Evolutionary conservation across 2,329 filamentous ascomycete species (phyloP).

Genomic region (Thielaviopsis cerberus): DNA sequence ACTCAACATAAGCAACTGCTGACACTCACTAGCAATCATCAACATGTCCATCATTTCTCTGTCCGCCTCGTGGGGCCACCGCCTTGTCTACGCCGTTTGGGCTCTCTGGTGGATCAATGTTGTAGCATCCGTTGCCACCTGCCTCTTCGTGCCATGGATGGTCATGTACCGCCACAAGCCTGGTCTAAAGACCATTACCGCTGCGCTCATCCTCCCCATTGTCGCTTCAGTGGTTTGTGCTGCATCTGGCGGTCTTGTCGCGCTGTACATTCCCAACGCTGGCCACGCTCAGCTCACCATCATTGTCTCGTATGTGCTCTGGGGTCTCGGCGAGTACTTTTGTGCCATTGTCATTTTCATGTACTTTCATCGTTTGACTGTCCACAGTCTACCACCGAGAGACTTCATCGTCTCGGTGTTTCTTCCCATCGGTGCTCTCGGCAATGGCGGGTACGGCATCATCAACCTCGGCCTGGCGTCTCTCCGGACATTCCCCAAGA

Average conservation of each 20-base stretch:
- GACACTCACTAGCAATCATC: conserved; percentile 32
- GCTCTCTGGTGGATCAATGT: conserved; percentile 40
- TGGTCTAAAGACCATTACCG: conserved; percentile 39
- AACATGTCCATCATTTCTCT: conserved; percentile 40
- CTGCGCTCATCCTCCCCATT: conserved; percentile 47
- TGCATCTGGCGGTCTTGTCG: conserved; percentile 44
- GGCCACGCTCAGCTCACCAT: conserved; percentile 42
- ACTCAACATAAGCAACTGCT: background rate
- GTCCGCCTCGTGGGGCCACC: conserved; percentile 42
- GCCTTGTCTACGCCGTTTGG: conserved; percentile 36
- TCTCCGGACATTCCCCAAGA: conserved; percentile 22
- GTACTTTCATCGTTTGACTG: conserved; percentile 49
- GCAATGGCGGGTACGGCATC: conserved; percentile 45
- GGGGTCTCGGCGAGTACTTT: conserved; percentile 42
- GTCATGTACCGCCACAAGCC: conserved; percentile 30
- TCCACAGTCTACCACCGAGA: conserved; percentile 46
- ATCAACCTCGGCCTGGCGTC: conserved; percentile 33
- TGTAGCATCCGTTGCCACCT: conserved; percentile 31
- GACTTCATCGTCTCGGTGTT: conserved; percentile 52
- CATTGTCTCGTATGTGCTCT: conserved; percentile 47
- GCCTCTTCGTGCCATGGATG: conserved; percentile 37
- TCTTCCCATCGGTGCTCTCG: conserved; percentile 46
- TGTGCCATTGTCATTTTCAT: conserved; percentile 46
- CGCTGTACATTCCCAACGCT: conserved; percentile 35
- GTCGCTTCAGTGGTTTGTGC: conserved; percentile 48